Conservation (phyloP, 805 yeast species). For the Yarrowia yakushimensis region DNA sequence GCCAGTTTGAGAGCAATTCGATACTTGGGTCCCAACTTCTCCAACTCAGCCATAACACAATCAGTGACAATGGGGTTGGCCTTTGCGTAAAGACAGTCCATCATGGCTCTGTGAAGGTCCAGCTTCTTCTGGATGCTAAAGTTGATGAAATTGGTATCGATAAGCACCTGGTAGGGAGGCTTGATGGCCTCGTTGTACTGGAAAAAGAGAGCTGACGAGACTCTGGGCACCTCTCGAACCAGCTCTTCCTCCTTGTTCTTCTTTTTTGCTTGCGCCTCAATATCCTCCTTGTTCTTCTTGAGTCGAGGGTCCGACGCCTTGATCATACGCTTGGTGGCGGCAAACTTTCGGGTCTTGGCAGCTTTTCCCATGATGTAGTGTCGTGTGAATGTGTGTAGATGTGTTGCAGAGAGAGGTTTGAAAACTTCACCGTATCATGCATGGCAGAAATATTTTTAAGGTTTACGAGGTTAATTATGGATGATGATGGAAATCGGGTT, state of each 20-base stretch:
- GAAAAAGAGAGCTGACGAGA: conserved; percentile 90
- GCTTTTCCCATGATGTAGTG: conserved; percentile 78
- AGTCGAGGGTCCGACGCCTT: conserved; percentile 65
- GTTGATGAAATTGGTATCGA: conserved; percentile 96
- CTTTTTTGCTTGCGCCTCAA: conserved; percentile 41
- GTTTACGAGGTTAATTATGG: not conserved
- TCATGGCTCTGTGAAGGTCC: conserved; percentile 92
- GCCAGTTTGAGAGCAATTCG: conserved; percentile 91
- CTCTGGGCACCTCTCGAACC: conserved; percentile 79
- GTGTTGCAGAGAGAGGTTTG: not conserved
- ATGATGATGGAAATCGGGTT: too few relatives aligned
- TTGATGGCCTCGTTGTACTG: conserved; percentile 90
- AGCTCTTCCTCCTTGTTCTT: conserved; percentile 69
- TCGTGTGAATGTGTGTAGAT: not conserved
- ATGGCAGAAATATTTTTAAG: not conserved
- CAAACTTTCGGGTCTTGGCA: conserved; percentile 93
- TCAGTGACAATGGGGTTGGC: conserved; percentile 95
- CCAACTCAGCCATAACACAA: conserved; percentile 97
- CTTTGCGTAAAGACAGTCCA: conserved; percentile 92
- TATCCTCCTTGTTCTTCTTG: conserved; percentile 41
- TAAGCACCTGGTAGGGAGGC: conserved; percentile 96
- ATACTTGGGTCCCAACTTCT: conserved; percentile 90
- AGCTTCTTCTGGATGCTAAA: conserved; percentile 94
- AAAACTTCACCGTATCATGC: not conserved
- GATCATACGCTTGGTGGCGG: conserved; percentile 80